Conservation (phyloP, 306 rosid species). For the Canavalia ensiformis region DNA sequence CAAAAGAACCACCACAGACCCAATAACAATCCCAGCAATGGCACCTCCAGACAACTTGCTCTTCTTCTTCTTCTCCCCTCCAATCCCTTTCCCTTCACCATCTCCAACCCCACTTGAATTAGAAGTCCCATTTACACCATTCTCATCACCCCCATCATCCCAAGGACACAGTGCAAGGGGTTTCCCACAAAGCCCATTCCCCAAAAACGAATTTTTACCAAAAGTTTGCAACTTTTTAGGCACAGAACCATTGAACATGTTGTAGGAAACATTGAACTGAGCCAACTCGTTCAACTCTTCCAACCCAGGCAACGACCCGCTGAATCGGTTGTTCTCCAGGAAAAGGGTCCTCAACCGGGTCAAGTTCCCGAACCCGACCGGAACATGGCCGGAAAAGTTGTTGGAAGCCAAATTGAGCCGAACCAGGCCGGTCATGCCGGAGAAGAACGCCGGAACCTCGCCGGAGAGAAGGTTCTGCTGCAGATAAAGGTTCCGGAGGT, state of each 20-base stretch:
- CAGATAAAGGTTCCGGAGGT: slow-evolving; percentile 69
- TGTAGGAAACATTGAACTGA: slow-evolving; percentile 70
- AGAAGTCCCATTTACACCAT: slow-evolving; percentile 33
- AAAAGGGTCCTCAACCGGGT: slow-evolving; percentile 60
- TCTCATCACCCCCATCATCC: slow-evolving; percentile 31
- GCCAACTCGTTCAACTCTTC: slow-evolving; percentile 43
- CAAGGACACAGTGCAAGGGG: slow-evolving; percentile 63
- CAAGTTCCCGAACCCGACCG: slow-evolving; percentile 53
- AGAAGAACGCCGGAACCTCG: slow-evolving; percentile 58
- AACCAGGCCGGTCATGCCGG: slow-evolving; percentile 50
- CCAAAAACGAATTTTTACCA: slow-evolving; percentile 56
- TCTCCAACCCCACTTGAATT: slow-evolving; percentile 41
- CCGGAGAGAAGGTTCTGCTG: slow-evolving; percentile 63
- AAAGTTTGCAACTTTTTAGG: slow-evolving; percentile 60
- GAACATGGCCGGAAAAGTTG: slow-evolving; percentile 60
- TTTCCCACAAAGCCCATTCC: slow-evolving; percentile 64
- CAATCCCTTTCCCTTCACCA: slow-evolving; percentile 35
- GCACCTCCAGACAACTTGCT: slow-evolving; percentile 67
- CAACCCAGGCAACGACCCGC: slow-evolving; percentile 55
- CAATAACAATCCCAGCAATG: slow-evolving; percentile 70
- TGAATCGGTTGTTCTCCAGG: slow-evolving; percentile 60
- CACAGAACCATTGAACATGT: slow-evolving; percentile 64
- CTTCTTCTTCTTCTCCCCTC: slow-evolving; percentile 33
- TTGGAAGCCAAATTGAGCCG: slow-evolving; percentile 65
- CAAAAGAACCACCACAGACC: slow-evolving; percentile 62